Evolutionary conservation across 1,284 basidiomycete species (phyloP).

Genomic region (Rhodotorula sp.): DNA sequence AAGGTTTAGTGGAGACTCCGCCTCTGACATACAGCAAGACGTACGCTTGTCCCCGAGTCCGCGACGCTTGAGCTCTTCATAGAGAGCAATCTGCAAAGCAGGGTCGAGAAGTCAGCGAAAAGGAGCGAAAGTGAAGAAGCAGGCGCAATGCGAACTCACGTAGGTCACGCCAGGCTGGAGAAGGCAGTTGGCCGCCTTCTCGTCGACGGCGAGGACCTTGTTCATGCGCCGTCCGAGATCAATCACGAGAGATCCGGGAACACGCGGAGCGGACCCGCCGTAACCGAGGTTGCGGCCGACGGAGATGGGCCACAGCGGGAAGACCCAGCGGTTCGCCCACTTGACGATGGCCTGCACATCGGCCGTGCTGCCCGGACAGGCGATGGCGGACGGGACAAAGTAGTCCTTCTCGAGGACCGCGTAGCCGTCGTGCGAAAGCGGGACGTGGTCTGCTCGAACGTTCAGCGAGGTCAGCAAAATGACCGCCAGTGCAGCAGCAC

Average conservation of each 20-base stretch:
- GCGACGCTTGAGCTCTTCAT: constrained; percentile 39
- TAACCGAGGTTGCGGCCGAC: constrained; percentile 45
- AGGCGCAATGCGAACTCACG: neutral
- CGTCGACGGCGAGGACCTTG: constrained; percentile 43
- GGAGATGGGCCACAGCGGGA: constrained; percentile 39
- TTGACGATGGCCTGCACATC: constrained; percentile 41
- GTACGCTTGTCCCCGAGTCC: constrained; percentile 27
- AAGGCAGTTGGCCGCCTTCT: constrained; percentile 38
- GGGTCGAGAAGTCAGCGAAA: too few species aligned
- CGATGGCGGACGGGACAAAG: constrained; percentile 21
- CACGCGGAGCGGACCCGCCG: constrained; percentile 40
- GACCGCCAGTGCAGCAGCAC: neutral
- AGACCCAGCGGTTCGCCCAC: constrained; percentile 37
- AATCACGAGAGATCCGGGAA: constrained; percentile 41
- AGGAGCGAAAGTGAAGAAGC: too few species aligned
- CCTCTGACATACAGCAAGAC: too few species aligned
- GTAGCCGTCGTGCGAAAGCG: constrained; percentile 16
- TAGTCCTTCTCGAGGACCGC: constrained; percentile 16
- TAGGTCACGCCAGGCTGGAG: constrained; percentile 45
- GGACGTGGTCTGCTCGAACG: neutral
- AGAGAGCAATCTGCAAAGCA: constrained; percentile 33
- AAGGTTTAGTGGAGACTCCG: neutral
- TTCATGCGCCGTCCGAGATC: constrained; percentile 43
- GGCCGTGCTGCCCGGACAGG: constrained; percentile 24
- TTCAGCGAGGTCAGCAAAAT: neutral